phyloP scores from a whole-genome alignment of 2,329 filamentous ascomycete genomes.

The Ophiosphaerella korrae region DNA sequence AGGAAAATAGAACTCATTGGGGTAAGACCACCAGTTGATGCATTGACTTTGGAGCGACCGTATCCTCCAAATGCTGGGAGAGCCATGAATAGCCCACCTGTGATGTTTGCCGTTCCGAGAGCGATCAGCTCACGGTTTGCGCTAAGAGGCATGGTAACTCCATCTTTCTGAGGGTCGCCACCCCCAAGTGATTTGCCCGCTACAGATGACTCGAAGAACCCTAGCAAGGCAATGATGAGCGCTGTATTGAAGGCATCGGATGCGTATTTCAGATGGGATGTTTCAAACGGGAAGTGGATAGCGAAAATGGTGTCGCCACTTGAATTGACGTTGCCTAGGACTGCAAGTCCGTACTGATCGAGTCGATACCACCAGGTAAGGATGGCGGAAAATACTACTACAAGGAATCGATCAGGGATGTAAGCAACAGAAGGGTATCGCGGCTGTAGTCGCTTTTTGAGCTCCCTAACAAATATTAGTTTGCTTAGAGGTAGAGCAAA shows the following conservation, averaged over 20 bases:
- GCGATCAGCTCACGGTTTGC: conserved; percentile 93
- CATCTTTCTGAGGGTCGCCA: conserved; percentile 59
- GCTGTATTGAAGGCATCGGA: conserved; percentile 86
- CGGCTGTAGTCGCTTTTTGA: conserved; percentile 81
- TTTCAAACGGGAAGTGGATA: conserved; percentile 84
- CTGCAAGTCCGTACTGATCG: conserved; percentile 78
- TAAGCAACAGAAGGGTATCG: conserved; percentile 82
- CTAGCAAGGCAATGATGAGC: conserved; percentile 89
- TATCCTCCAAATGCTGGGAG: conserved; percentile 96
- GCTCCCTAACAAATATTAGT: conserved; percentile 59
- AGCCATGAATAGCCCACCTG: conserved; percentile 89
- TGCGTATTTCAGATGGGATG: conserved; percentile 78
- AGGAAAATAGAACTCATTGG: conserved; percentile 93
- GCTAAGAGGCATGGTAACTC: conserved; percentile 81
- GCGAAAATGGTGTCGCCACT: conserved; percentile 74
- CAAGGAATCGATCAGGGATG: conserved; percentile 86
- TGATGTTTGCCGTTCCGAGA: conserved; percentile 85
- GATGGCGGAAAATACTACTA: conserved; percentile 83
- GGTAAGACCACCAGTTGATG: conserved; percentile 85
- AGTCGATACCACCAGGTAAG: conserved; percentile 78
- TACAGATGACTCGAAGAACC: conserved; percentile 98
- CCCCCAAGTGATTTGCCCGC: conserved; percentile 82
- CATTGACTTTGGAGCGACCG: conserved; percentile 93
- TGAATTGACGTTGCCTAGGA: conserved; percentile 81
- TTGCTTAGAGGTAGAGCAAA: neutral